Conservation (phyloP, 768 basidiomycete species). For the Tylopilus felleus region DNA sequence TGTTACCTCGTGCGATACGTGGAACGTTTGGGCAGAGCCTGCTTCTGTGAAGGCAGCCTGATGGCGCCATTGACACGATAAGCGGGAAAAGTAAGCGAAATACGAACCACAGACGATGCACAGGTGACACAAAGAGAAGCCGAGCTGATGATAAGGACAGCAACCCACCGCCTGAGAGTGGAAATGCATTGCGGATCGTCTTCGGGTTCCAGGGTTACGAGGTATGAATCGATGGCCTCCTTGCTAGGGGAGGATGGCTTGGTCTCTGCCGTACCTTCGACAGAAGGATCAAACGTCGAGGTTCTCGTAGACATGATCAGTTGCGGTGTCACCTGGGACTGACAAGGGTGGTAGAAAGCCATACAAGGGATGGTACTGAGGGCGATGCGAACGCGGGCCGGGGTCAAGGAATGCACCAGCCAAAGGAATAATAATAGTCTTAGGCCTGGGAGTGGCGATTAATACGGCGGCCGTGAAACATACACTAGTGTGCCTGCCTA, state of each 20-base stretch:
- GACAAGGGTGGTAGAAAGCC: background rate
- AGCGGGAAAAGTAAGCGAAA: background rate
- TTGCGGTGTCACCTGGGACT: background rate
- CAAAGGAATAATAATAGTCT: constrained; percentile 7
- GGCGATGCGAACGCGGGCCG: background rate
- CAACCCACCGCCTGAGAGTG: constrained; percentile 44
- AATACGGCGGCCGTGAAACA: background rate
- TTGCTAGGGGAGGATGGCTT: background rate
- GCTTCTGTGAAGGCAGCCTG: constrained; percentile 64
- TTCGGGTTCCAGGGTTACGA: constrained; percentile 38
- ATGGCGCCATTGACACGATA: background rate
- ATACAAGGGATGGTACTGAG: background rate
- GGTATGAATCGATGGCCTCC: constrained; percentile 11
- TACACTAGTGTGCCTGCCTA: too few species aligned
- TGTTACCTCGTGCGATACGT: constrained; percentile 51
- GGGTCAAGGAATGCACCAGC: background rate
- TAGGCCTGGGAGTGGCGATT: background rate
- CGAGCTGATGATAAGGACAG: constrained; percentile 44
- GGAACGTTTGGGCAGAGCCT: constrained; percentile 50
- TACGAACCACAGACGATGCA: constrained; percentile 54
- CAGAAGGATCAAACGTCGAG: constrained; percentile 3
- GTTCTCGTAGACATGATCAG: constrained; percentile 6
- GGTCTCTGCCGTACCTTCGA: constrained; percentile 9
- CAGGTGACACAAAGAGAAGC: constrained; percentile 51
- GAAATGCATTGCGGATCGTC: constrained; percentile 45